Evolutionary conservation across 805 yeast species (phyloP), one percentile per base, ranked within the genome.

Genomic region (Saccharomycopsis amapae): DNA sequence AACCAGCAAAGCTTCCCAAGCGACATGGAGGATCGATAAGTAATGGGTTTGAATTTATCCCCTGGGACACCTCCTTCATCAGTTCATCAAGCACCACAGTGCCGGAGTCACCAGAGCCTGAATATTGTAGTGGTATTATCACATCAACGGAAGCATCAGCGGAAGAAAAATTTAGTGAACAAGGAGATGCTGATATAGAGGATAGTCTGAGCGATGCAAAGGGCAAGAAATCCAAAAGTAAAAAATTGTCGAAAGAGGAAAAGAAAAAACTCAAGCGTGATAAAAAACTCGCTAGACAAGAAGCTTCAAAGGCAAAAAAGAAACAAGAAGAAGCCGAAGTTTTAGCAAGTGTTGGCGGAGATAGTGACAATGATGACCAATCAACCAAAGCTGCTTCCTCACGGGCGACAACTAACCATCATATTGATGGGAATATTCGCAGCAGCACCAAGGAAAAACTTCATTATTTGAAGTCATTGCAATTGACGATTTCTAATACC

Each of bases 31-130:
- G 18, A n/a, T 20, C 23, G 4, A 17, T 53, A 5, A 61, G 66
- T 1, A 63, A 64, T 53, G 78, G 78, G 12, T 67, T 73, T 52
- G 75, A 71, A 46, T 62, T 55, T 33, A 57, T 72, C 18, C 53
- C 60, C n/a, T 69, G 74, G 72, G 53, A 53, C 7, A 40, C n/a
- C n/a, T n/a, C n/a, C n/a, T n/a, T n/a, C n/a, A n/a, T n/a, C n/a
- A n/a, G n/a, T n/a, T n/a, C n/a, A n/a, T n/a, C n/a, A n/a, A n/a
- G n/a, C n/a, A n/a, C n/a, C n/a, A n/a, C n/a, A n/a, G n/a, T n/a
- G n/a, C n/a, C n/a, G n/a, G n/a, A n/a, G n/a, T n/a, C n/a, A n/a
- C n/a, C n/a, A n/a, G n/a, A n/a, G n/a, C n/a, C n/a, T n/a, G n/a
- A n/a, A n/a, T n/a, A n/a, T n/a, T n/a, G n/a, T n/a, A n/a, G n/a